Base-by-base conservation (phyloP, 257 asterid species). In the Scutellaria galericulata region DNA sequence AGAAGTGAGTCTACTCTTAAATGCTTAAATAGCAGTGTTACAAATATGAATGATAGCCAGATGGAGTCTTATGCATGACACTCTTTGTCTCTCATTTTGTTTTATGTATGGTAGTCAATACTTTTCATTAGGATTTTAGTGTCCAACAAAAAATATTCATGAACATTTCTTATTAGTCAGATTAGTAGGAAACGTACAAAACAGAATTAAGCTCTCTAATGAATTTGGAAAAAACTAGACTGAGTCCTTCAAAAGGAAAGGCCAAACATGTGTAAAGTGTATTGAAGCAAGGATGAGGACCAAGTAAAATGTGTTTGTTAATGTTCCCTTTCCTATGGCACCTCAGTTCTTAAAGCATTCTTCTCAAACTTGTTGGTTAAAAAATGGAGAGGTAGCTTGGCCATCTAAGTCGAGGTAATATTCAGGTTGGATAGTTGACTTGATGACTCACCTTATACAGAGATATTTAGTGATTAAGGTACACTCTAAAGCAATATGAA, bases 1-100 rank as follows among this genome's bases (percentile, higher is more conserved):
- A 72, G 45, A 60, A 68, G 64, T 15, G 11, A 63, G 52, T 70
- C 52, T 52, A 55, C 60, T 72, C 64, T 70, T n/a, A 44, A 51
- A 44, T 61, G 75, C 55, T 66, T 68, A 46, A 46, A 9, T 27
- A 12, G 7, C 51, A 11, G 40, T 61, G 39, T 40, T 62, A 46
- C 14, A 37, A 71, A 55, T n/a, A 41, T 55, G 59, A 48, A 58
- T 7, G 6, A 8, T 64, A 9, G 27, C 5, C 18, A 44, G 66
- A 18, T 22, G 41, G 42, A 39, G 71, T 61, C 42, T 22, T 45
- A 37, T 22, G 13, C 1, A 45, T 13, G 35, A 20, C 31, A 6
- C 39, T 66, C 40, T 48, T 24, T 57, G 57, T 20, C 51, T 66
- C 73, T 40, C 54, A 41, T 40, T 60, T 18, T 47, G 20, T 58